Evolutionary conservation across 805 yeast species (phyloP).

Genomic region (Cyberlindnera suaveolens): DNA sequence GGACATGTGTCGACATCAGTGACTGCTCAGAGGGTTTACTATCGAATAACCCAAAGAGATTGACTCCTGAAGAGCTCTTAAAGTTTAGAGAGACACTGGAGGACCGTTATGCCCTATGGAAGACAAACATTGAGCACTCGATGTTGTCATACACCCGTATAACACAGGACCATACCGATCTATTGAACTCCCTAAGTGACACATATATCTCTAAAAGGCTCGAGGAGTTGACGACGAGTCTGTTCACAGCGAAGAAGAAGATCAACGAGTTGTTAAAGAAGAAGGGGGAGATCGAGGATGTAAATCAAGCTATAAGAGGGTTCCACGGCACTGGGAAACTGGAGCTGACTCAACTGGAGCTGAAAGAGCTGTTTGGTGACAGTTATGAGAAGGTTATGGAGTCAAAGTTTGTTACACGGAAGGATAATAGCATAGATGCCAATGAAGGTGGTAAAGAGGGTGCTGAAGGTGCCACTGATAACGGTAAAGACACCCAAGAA

Average conservation of each 20-base stretch:
- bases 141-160: constrained; percentile 4
- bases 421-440: background rate
- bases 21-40: constrained; percentile 1
- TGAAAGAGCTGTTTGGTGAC: constrained; percentile 13
- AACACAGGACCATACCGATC: constrained; percentile 1
- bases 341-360: constrained; percentile 9
- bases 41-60: background rate
- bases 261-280: constrained; percentile 13
- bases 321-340: constrained; percentile 2
- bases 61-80: constrained; percentile 1
- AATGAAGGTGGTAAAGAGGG: background rate
- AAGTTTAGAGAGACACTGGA: constrained; percentile 5
- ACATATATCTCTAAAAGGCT: constrained; percentile 1
- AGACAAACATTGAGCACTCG: constrained; percentile 11
- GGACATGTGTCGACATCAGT: constrained; percentile 2
- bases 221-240: constrained; percentile 10
- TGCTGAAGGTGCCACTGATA: background rate
- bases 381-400: constrained; percentile 2
- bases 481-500: background rate
- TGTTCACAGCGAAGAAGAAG: constrained; percentile 9
- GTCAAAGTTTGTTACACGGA: background rate
- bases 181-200: constrained; percentile 4
- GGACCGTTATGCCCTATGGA: constrained; percentile 5
- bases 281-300: constrained; percentile 11
- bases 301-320: constrained; percentile 9